Evolutionary conservation across 2,329 filamentous ascomycete species (phyloP).

Genomic region (Gaeumannomyces sp.): DNA sequence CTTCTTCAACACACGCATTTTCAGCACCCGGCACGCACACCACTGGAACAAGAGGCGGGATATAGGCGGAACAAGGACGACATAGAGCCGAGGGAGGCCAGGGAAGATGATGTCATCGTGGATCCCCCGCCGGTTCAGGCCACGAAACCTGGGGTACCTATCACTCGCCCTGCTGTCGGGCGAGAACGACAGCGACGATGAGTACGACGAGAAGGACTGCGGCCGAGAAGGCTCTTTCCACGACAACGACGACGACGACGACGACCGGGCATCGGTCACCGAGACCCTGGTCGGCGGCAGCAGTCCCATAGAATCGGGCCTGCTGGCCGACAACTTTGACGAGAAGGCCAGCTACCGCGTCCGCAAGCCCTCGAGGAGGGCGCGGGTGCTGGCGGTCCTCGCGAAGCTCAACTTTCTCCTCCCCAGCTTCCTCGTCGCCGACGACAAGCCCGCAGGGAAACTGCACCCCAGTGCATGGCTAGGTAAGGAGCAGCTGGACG

Average conservation of each 20-base stretch:
- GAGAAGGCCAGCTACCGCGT: neutral
- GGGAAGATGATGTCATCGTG: too few relatives aligned
- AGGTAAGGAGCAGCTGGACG: neutral
- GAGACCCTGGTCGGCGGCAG: constrained; percentile 5
- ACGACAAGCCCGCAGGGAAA: neutral
- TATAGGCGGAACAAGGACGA: too few relatives aligned
- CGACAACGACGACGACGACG: neutral
- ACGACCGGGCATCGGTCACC: constrained; percentile 1
- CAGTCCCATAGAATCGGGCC: neutral
- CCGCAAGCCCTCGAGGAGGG: neutral
- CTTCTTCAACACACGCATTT: too few relatives aligned
- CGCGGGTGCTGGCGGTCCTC: neutral
- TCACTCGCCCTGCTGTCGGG: neutral
- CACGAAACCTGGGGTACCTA: constrained; percentile 1
- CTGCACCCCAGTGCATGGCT: constrained; percentile 9
- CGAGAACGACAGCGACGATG: neutral
- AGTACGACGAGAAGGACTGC: constrained; percentile 4
- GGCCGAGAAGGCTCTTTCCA: too few relatives aligned
- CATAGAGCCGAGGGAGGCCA: too few relatives aligned
- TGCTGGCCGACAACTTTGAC: constrained; percentile 2
- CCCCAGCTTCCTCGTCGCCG: constrained; percentile 8
- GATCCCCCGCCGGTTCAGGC: constrained; percentile 3
- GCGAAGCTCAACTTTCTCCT: neutral
- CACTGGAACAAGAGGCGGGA: too few relatives aligned
- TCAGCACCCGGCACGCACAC: too few relatives aligned